Conservation (phyloP, 352 stramenopile species). For the Phytopythium oedochilum region DNA sequence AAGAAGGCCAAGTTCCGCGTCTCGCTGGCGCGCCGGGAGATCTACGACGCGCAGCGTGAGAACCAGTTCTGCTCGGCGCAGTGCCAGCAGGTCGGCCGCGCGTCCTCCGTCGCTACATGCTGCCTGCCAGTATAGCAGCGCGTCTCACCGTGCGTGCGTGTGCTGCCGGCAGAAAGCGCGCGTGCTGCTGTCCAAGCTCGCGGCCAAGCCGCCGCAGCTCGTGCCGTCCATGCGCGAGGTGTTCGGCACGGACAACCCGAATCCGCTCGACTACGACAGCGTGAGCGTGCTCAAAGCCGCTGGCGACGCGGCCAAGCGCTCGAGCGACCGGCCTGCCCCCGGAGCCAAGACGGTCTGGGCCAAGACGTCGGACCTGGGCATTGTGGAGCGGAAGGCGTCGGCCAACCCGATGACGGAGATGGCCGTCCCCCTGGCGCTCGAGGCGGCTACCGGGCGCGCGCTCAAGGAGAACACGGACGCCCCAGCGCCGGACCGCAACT, state of each 20-base stretch:
- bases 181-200: slow-evolving; percentile 52
- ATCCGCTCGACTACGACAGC: slow-evolving; percentile 58
- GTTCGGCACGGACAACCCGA: slow-evolving; percentile 74
- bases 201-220: slow-evolving; percentile 76
- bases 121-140: too few species aligned
- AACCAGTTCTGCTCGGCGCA: slow-evolving; percentile 76
- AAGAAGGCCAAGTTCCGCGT: slow-evolving; percentile 65
- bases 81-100: slow-evolving; percentile 49
- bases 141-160: too few species aligned
- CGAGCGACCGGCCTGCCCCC: slow-evolving; percentile 15
- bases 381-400: slow-evolving; percentile 50
- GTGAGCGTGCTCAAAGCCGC: slow-evolving; percentile 12
- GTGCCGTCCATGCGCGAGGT: slow-evolving; percentile 71
- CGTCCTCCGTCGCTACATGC: not conserved
- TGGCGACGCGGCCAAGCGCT: not conserved
- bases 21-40: slow-evolving; percentile 65
- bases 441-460: slow-evolving; percentile 7
- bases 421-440: slow-evolving; percentile 9
- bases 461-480: slow-evolving; percentile 45
- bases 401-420: slow-evolving; percentile 24
- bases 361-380: slow-evolving; percentile 63
- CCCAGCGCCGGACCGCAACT: slow-evolving; percentile 32
- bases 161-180: slow-evolving; percentile 86
- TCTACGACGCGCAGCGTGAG: slow-evolving; percentile 78
- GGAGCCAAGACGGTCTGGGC: slow-evolving; percentile 65